Evolutionary conservation across 78 protist genomes (phyloP).

Genomic region (Planoprotostelium fungivorum): DNA sequence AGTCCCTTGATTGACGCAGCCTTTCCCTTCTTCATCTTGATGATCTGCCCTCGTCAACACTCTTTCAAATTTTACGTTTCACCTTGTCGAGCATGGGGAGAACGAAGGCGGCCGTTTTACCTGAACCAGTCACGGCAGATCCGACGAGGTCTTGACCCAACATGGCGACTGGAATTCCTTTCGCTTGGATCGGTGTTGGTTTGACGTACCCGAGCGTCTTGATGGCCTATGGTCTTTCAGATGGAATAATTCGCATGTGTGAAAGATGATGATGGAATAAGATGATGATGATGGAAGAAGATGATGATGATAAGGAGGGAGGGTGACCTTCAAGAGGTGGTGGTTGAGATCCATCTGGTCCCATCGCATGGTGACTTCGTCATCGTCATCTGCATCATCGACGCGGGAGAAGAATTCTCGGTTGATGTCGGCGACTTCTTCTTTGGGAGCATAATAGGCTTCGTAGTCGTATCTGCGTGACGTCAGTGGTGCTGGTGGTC

Average conservation of each 20-base stretch:
- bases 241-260: not conserved
- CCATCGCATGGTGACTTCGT: not conserved
- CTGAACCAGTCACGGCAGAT: slow-evolving; percentile 87
- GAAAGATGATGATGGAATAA: not conserved
- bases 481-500: too few species aligned
- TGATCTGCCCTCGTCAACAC: not conserved
- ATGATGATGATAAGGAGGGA: too few species aligned
- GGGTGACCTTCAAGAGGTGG: not conserved
- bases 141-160: slow-evolving; percentile 76
- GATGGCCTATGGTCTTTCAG: slow-evolving; percentile 20
- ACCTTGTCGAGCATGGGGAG: slow-evolving; percentile 82
- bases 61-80: slow-evolving; percentile 13
- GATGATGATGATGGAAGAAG: not conserved
- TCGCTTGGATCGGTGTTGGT: slow-evolving; percentile 68
- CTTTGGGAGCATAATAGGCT: too few species aligned
- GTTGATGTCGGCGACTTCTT: too few species aligned
- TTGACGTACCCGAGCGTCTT: slow-evolving; percentile 28
- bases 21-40: not conserved
- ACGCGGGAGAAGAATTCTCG: too few species aligned
- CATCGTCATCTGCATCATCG: not conserved
- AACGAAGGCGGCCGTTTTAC: slow-evolving; percentile 87
- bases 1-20: slow-evolving; percentile 29
- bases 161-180: slow-evolving; percentile 67
- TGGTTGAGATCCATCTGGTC: not conserved
- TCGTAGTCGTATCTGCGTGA: too few species aligned